A percentile compares a stretch with the other conserved stretches of the same genome.
phyloP scores from a whole-genome alignment of 2,329 filamentous ascomycete genomes.

The Rutstroemia sp. region DNA sequence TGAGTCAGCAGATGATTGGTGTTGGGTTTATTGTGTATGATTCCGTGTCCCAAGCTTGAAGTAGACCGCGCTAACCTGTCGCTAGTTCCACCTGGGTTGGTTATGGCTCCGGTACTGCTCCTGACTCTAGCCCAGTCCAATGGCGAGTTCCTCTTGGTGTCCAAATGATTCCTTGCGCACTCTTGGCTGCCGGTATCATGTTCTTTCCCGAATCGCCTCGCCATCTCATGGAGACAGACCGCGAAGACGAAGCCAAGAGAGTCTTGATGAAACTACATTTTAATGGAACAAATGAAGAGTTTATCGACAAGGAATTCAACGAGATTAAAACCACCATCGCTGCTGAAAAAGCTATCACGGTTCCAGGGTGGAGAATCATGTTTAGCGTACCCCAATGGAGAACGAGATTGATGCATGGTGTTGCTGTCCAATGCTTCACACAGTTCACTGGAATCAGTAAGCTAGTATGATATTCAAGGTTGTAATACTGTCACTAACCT shows the following conservation, averaged over 20 bases:
- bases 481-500: not conserved
- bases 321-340: conserved; percentile 56
- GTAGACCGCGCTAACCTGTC: not conserved
- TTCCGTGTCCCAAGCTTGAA: not conserved
- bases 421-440: conserved; percentile 56
- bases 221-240: conserved; percentile 69
- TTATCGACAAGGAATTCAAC: conserved; percentile 49
- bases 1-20: conserved; percentile 61
- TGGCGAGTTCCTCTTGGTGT: conserved; percentile 33
- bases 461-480: not conserved
- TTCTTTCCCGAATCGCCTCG: conserved; percentile 64
- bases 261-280: conserved; percentile 65
- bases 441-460: conserved; percentile 52
- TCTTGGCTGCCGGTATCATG: conserved; percentile 56
- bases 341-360: conserved; percentile 48
- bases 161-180: conserved; percentile 60
- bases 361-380: conserved; percentile 46
- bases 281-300: conserved; percentile 54
- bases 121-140: conserved; percentile 16
- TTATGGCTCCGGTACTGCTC: conserved; percentile 36
- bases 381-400: conserved; percentile 53
- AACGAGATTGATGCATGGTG: conserved; percentile 53
- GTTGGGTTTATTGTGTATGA: conserved; percentile 40
- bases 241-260: conserved; percentile 54
- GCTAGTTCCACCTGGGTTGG: conserved; percentile 50